phyloP scores from a whole-genome alignment of 768 basidiomycete genomes.

The Tylopilus sp. region DNA sequence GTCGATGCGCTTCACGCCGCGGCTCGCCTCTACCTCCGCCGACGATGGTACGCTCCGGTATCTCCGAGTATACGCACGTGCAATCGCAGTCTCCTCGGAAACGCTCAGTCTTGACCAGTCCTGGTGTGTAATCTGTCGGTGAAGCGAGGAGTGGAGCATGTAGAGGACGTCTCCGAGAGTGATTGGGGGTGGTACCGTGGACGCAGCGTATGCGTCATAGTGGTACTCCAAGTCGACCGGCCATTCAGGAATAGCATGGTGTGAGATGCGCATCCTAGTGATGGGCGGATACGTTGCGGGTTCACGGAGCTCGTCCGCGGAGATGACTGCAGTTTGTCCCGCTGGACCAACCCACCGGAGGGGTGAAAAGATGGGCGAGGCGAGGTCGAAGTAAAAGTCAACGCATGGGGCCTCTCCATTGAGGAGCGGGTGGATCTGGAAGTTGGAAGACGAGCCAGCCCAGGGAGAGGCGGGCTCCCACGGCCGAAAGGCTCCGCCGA shows the following conservation, averaged over 20 bases:
- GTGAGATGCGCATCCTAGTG: constrained; percentile 52
- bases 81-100: constrained; percentile 29
- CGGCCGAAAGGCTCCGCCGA: constrained; percentile 20
- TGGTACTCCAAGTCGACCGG: constrained; percentile 50
- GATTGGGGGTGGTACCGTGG: constrained; percentile 39
- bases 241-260: constrained; percentile 59
- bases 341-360: constrained; percentile 35
- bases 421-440: constrained; percentile 34
- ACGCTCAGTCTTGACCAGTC: constrained; percentile 33
- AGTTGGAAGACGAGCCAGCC: constrained; percentile 20
- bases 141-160: constrained; percentile 47
- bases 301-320: constrained; percentile 45
- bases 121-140: constrained; percentile 36
- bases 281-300: constrained; percentile 56
- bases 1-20: constrained; percentile 40
- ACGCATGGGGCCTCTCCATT: constrained; percentile 46
- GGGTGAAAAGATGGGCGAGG: constrained; percentile 45
- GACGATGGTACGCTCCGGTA: constrained; percentile 29
- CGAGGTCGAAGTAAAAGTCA: constrained; percentile 56
- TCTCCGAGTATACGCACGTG: constrained; percentile 37
- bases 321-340: constrained; percentile 39
- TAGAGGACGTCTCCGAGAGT: constrained; percentile 57
- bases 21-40: constrained; percentile 32
- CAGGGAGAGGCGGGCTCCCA: constrained; percentile 26
- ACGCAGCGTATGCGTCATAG: constrained; percentile 21